These are phyloP conservation scores for Apophysomyces variabilis DNA, from an alignment of 371 early-diverging fungal genomes.

Conservation along the genomic window DNA sequence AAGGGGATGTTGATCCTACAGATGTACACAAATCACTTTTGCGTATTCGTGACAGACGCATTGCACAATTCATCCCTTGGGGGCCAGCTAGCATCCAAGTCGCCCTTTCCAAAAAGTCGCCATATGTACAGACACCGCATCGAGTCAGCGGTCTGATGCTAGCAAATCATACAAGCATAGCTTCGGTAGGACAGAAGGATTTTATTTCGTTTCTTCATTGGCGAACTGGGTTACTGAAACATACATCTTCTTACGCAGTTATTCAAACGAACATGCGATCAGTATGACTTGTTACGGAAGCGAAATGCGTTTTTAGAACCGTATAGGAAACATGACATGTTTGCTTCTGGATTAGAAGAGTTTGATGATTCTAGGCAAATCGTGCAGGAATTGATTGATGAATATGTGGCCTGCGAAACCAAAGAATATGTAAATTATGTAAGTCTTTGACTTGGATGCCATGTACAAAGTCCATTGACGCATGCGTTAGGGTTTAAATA, in stretches of 20 bases:
- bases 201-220: background rate
- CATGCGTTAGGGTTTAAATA: too few species aligned
- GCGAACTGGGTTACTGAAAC: background rate
- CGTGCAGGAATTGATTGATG: conserved; percentile 90
- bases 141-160: conserved; percentile 98
- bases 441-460: too few species aligned
- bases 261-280: conserved; percentile 93
- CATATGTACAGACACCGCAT: conserved; percentile 90
- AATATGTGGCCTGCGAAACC: conserved; percentile 95
- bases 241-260: conserved; percentile 53
- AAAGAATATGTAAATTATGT: conserved; percentile 65
- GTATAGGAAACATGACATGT: conserved; percentile 87
- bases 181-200: conserved; percentile 60
- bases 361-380: conserved; percentile 89
- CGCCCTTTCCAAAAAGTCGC: conserved; percentile 90
- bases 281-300: conserved; percentile 96
- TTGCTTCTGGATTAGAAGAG: conserved; percentile 87
- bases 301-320: conserved; percentile 99
- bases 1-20: conserved; percentile 97
- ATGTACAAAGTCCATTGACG: too few species aligned
- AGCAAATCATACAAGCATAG: conserved; percentile 97
- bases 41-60: conserved; percentile 91
- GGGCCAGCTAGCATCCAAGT: conserved; percentile 99
- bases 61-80: conserved; percentile 99
- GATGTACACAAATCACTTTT: conserved; percentile 98